Evolutionary conservation across 257 asterid genomes (phyloP), one percentile per base, ranked within the genome.

Genomic region (Lithospermum erythrorhizon): DNA sequence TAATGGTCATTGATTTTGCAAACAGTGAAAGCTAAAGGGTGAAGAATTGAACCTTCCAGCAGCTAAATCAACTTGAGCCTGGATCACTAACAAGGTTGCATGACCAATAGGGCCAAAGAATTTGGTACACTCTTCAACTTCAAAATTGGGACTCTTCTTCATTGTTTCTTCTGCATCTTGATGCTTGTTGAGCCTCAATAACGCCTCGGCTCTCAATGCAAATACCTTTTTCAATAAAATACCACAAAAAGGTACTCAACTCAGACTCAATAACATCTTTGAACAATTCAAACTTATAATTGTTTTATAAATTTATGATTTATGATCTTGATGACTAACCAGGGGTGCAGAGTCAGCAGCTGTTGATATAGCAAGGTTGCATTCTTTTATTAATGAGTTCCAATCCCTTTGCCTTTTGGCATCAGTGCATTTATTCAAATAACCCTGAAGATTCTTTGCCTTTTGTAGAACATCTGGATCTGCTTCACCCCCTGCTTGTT

Each of bases 341-440:
- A 77, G 72, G 53, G 95, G 87, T n/a, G n/a, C 94, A 73, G 96
- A 85, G 79, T 87, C 94, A 55, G 96, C 96, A 9, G 89, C 91
- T 0, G 83, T 87, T 35, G 80, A 72, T 49, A 85, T 75, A 55
- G 93, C 76, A n/a, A n/a, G 75, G 15, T 70, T 53, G 6, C 87
- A 61, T 83, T 87, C 93, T 70, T 69, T 82, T 16, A 81, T 29
- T 16, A 87, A 77, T 6, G 75, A 17, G 59, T 76, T 79, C 95
- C 91, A 85, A 73, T 87, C 89, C 61, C 79, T 61, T 47, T 69
- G 79, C 59, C 73, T 79, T n/a, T n/a, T 85, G 6, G 86, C 87
- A 19, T 87, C 93, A 0, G 87, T n/a, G n/a, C 96, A 87, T 54
- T 66, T 85, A 60, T 57, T 58, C 17, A 87, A 65, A 65, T 81